Percentiles rank a stretch among this genome's conserved stretches.
Conservation (phyloP, 2,329 filamentous ascomycete genomes). For the Exophiala lecanii-corni region DNA sequence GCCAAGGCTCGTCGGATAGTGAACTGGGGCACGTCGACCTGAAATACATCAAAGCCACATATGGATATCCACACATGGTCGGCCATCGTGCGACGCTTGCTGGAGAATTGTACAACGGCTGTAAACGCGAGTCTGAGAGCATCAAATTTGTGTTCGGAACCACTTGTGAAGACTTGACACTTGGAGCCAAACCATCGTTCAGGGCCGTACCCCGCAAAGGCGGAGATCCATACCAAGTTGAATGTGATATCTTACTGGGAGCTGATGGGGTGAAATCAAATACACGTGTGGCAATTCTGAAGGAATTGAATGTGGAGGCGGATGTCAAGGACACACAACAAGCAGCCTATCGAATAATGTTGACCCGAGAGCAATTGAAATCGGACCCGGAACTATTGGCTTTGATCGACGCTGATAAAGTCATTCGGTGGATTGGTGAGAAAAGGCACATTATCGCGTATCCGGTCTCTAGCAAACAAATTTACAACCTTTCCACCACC, state of each 20-base stretch:
- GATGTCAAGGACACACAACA: conserved; percentile 48
- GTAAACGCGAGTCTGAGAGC: conserved; percentile 51
- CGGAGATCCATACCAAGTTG: conserved; percentile 46
- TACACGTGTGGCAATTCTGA: conserved; percentile 41
- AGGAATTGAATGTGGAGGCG: conserved; percentile 34
- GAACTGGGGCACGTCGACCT: conserved; percentile 70
- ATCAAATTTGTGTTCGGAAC: conserved; percentile 67
- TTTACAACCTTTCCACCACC: conserved; percentile 63
- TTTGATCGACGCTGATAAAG: conserved; percentile 54
- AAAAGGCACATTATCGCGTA: conserved; percentile 66
- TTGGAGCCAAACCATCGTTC: conserved; percentile 57
- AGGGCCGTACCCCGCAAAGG: conserved; percentile 55
- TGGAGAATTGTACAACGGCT: conserved; percentile 65
- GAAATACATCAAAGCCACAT: conserved; percentile 61
- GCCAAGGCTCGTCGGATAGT: conserved; percentile 63
- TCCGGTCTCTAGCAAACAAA: conserved; percentile 56
- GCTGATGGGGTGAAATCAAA: conserved; percentile 53
- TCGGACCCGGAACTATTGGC: conserved; percentile 49
- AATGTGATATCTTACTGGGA: conserved; percentile 49
- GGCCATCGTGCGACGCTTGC: conserved; percentile 72
- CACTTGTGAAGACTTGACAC: conserved; percentile 53
- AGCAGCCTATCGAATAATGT: conserved; percentile 52
- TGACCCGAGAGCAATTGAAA: conserved; percentile 43
- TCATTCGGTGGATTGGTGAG: conserved; percentile 62
- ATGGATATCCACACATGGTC: conserved; percentile 73